phyloP scores from a whole-genome alignment of 768 basidiomycete species.

The Pisolithus tinctorius region DNA sequence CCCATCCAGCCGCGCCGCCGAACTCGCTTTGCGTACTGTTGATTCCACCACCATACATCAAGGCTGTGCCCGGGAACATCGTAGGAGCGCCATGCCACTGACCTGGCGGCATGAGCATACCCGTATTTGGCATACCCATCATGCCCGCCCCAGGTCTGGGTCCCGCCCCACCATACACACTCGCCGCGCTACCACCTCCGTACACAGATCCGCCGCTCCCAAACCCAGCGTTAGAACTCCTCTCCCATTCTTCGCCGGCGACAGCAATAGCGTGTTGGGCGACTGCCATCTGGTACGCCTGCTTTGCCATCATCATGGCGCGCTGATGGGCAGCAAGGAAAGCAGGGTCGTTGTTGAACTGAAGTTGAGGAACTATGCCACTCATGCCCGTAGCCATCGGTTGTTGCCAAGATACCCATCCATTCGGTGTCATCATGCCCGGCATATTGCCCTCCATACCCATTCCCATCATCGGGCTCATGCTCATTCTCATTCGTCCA shows the following conservation, averaged over 20 bases:
- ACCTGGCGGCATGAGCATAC: slow-evolving; percentile 31
- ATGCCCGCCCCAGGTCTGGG: slow-evolving; percentile 30
- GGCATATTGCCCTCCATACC: slow-evolving; percentile 24
- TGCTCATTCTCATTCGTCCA: slow-evolving; percentile 33
- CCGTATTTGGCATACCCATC: slow-evolving; percentile 33
- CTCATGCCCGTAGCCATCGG: slow-evolving; percentile 19
- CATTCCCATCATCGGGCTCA: slow-evolving; percentile 27
- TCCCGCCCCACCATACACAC: slow-evolving; percentile 39
- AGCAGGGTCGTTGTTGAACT: slow-evolving; percentile 43
- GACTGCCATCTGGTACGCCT: slow-evolving; percentile 84
- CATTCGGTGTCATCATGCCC: slow-evolving; percentile 26
- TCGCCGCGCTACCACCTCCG: slow-evolving; percentile 35
- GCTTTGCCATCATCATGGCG: slow-evolving; percentile 81
- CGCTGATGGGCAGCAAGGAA: slow-evolving; percentile 78
- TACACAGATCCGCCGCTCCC: slow-evolving; percentile 31
- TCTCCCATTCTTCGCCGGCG: slow-evolving; percentile 90
- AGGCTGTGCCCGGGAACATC: slow-evolving; percentile 45
- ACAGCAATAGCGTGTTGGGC: slow-evolving; percentile 86
- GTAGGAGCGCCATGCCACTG: slow-evolving; percentile 40
- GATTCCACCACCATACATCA: slow-evolving; percentile 49
- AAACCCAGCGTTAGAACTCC: slow-evolving; percentile 53
- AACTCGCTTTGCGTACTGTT: slow-evolving; percentile 57
- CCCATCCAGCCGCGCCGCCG: slow-evolving; percentile 47
- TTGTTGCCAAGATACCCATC: slow-evolving; percentile 27
- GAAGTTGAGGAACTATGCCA: slow-evolving; percentile 31